Conservation (phyloP, 352 stramenopile species). For the Salisapilia sapeloensis region DNA sequence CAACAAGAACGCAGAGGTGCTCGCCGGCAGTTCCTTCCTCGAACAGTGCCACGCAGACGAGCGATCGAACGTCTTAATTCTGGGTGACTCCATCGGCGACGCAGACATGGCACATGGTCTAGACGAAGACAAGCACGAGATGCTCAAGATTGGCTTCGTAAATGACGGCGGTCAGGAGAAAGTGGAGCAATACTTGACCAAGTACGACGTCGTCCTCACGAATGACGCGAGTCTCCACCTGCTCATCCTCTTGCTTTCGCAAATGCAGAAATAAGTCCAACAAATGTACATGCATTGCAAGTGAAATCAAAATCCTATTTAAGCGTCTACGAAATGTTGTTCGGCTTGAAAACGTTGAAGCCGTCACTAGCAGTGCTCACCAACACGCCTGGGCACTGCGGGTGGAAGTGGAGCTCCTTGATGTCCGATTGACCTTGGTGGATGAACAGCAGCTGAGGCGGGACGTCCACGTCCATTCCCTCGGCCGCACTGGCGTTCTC, state of each 20-base stretch:
- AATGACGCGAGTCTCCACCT: slow-evolving; percentile 34
- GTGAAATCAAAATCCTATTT: too few relatives aligned
- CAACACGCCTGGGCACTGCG: slow-evolving; percentile 94
- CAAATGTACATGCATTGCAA: too few relatives aligned
- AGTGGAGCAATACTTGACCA: slow-evolving; percentile 37
- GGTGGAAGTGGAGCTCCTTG: slow-evolving; percentile 99
- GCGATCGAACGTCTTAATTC: slow-evolving; percentile 42
- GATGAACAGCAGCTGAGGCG: slow-evolving; percentile 98
- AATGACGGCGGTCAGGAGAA: slow-evolving; percentile 49
- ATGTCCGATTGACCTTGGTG: slow-evolving; percentile 98
- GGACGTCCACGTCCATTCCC: slow-evolving; percentile 80
- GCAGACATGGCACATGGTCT: slow-evolving; percentile 35
- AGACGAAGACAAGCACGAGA: slow-evolving; percentile 22
- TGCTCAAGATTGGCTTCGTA: slow-evolving; percentile 52
- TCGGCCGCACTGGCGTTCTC: slow-evolving; percentile 29
- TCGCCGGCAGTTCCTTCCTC: slow-evolving; percentile 45
- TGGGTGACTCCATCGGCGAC: slow-evolving; percentile 50
- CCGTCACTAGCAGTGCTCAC: slow-evolving; percentile 93
- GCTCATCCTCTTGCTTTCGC: slow-evolving; percentile 25
- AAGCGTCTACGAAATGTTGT: slow-evolving; percentile 86
- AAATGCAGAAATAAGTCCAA: too few relatives aligned
- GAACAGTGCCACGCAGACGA: slow-evolving; percentile 20
- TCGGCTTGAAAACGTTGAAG: slow-evolving; percentile 97
- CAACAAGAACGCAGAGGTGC: slow-evolving; percentile 62
- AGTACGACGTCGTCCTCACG: slow-evolving; percentile 54